Percentiles rank a stretch among this genome's conserved stretches.
These are phyloP conservation scores for Flagelloscypha sp. DNA, from an alignment of 768 basidiomycete species.

Conservation along the genomic window DNA sequence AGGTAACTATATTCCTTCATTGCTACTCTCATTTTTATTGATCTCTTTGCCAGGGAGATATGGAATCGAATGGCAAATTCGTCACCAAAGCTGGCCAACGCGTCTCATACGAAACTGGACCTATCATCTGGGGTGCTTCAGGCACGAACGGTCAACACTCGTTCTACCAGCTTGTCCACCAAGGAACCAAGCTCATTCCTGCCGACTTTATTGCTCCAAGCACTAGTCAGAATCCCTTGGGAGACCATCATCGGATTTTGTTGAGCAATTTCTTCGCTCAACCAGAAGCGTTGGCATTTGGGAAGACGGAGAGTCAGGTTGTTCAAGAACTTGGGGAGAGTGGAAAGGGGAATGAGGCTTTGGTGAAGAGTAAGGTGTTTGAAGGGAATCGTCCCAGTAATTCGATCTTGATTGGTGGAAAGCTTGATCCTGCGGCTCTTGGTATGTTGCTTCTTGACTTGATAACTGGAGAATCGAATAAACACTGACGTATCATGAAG, in stretches of 20 bases:
- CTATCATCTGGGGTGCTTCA: conserved; percentile 98
- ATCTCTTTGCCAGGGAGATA: conserved; percentile 62
- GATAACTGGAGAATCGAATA: neutral
- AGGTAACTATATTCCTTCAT: conserved; percentile 29
- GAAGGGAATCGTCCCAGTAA: conserved; percentile 97
- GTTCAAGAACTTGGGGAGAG: conserved; percentile 55
- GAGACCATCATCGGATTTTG: conserved; percentile 87
- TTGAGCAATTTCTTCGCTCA: conserved; percentile 98
- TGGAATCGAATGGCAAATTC: conserved; percentile 99
- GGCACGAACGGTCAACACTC: conserved; percentile 99
- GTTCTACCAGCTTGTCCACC: conserved; percentile 96
- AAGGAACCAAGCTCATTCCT: conserved; percentile 88
- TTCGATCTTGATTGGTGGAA: conserved; percentile 93
- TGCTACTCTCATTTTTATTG: neutral
- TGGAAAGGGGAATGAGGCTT: conserved; percentile 63
- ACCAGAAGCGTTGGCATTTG: conserved; percentile 95
- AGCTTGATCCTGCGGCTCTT: conserved; percentile 81
- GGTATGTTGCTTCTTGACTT: conserved; percentile 36
- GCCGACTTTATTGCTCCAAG: conserved; percentile 90
- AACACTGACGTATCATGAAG: conserved; percentile 16
- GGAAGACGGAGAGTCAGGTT: conserved; percentile 91
- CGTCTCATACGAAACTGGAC: conserved; percentile 95
- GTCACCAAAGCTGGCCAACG: conserved; percentile 90
- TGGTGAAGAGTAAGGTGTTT: conserved; percentile 96
- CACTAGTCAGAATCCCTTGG: conserved; percentile 84